Base-by-base conservation (phyloP, 805 yeast genomes). In the Yarrowia yakushimensis region DNA sequence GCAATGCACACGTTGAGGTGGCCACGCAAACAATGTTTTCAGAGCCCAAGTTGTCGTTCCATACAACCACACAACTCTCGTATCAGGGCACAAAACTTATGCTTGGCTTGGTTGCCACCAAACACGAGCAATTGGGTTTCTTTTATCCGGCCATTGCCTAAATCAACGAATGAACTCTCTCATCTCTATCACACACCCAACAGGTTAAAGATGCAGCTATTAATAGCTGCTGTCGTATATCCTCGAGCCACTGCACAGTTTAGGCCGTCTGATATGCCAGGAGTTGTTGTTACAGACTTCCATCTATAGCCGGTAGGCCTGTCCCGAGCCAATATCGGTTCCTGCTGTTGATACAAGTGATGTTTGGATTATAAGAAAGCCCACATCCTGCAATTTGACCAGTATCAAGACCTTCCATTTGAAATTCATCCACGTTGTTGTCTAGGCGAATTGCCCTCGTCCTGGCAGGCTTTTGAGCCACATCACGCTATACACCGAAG, bases 201-300 rank as follows among this genome's bases (percentile, higher is more conserved):
- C 37, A 20, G n/a, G 18, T 43, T 28, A 25, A 27, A 45, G 25
- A 45, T 45, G 52, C 52, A 45, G 36, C 36, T 45, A 45, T 45
- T 30, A 18, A 28, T 45, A 45, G 52, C 52, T 18, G 27, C 36
- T 45, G 52, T 45, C 52, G 52, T 45, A 45, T 30, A 45, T 45
- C 52, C 52, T 45, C 30, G 52, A 45, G 52, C 52, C 52, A 45
- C 52, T 45, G 52, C 52, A 45, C 36, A 45, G 36, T 45, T 45
- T 45, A 45, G 52, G 52, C 52, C 28, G 52, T 45, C 52, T 30
- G 52, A 45, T 45, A 45, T 36, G 36, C 50, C 50, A 45, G 48
- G 45, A 41, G 45, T 6, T 22, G 9, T 37, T 37, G 28, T 39
- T 17, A 39, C 43, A 22, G 18, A 17, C 17, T 39, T 22, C 43